These are phyloP conservation scores for Paramecium octaurelia DNA, from an alignment of 73 alveolate genomes.

Conservation along the genomic window DNA sequence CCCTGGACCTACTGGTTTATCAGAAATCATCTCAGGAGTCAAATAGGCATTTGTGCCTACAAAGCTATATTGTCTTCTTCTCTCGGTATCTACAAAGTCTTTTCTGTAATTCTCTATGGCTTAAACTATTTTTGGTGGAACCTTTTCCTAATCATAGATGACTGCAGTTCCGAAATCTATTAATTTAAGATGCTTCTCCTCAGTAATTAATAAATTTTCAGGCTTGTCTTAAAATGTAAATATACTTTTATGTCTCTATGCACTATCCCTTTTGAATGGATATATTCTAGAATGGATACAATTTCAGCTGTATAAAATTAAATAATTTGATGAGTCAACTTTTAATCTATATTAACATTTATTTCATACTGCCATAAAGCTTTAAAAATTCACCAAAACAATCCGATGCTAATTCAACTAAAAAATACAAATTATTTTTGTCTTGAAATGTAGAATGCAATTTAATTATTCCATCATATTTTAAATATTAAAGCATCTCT, in stretches of 20 bases:
- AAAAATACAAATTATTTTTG: slow-evolving; percentile 29
- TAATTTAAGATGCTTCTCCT: slow-evolving; percentile 76
- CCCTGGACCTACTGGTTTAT: slow-evolving; percentile 59
- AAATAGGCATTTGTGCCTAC: slow-evolving; percentile 77
- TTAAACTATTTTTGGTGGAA: neutral
- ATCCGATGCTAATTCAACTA: slow-evolving; percentile 29
- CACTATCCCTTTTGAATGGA: slow-evolving; percentile 49
- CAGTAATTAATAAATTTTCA: slow-evolving; percentile 80
- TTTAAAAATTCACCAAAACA: slow-evolving; percentile 35
- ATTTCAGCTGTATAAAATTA: slow-evolving; percentile 65
- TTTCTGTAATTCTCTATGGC: neutral
- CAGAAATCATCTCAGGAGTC: slow-evolving; percentile 77
- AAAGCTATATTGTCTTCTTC: slow-evolving; percentile 53
- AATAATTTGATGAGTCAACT: slow-evolving; percentile 16
- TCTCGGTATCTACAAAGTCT: neutral
- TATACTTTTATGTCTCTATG: slow-evolving; percentile 74
- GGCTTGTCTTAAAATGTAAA: slow-evolving; percentile 68
- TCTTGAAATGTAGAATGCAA: slow-evolving; percentile 40
- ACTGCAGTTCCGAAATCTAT: slow-evolving; percentile 86
- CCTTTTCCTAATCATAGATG: neutral
- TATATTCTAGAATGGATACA: slow-evolving; percentile 37
- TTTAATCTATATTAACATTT: neutral
- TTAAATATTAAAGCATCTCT: slow-evolving; percentile 30
- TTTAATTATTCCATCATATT: slow-evolving; percentile 58
- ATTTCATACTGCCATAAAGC: neutral